Percentiles rank a stretch among this genome's conserved stretches.
Conservation (phyloP, 2,329 filamentous ascomycete genomes). For the Raffaelea arxii region DNA sequence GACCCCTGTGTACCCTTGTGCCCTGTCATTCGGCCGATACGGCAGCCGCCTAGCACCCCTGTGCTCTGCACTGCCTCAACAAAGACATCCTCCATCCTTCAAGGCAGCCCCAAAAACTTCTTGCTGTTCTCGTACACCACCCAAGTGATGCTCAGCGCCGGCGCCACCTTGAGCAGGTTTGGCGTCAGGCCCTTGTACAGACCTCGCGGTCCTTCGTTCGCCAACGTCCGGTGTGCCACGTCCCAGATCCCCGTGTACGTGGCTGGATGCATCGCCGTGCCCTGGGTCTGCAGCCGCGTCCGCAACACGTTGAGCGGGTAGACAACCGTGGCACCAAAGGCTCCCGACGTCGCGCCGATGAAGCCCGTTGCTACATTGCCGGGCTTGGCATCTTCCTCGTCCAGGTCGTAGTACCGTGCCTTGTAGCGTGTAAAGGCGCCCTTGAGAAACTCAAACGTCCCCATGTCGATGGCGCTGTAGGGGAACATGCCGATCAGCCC, state of each 20-base stretch:
- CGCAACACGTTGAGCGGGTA: constrained; percentile 92
- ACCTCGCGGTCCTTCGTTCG: constrained; percentile 73
- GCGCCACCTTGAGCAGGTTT: constrained; percentile 91
- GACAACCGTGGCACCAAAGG: constrained; percentile 84
- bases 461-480: constrained; percentile 92
- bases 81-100: too few relatives aligned
- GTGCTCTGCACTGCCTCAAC: too few relatives aligned
- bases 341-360: constrained; percentile 85
- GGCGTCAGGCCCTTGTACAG: constrained; percentile 93
- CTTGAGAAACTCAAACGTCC: constrained; percentile 91
- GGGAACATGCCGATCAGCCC: constrained; percentile 95
- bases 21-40: too few relatives aligned
- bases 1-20: too few relatives aligned
- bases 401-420: constrained; percentile 57
- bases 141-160: constrained; percentile 91
- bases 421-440: constrained; percentile 59
- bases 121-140: constrained; percentile 90
- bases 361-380: constrained; percentile 77
- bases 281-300: constrained; percentile 87
- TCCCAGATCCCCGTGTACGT: constrained; percentile 90
- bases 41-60: too few relatives aligned
- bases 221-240: constrained; percentile 73
- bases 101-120: constrained; percentile 50
- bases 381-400: constrained; percentile 74
- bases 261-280: constrained; percentile 79